Percentiles rank a stretch among this genome's conserved stretches.
Evolutionary conservation across 305 asterid species (phyloP).

Genomic region (Solanum hybrid): DNA sequence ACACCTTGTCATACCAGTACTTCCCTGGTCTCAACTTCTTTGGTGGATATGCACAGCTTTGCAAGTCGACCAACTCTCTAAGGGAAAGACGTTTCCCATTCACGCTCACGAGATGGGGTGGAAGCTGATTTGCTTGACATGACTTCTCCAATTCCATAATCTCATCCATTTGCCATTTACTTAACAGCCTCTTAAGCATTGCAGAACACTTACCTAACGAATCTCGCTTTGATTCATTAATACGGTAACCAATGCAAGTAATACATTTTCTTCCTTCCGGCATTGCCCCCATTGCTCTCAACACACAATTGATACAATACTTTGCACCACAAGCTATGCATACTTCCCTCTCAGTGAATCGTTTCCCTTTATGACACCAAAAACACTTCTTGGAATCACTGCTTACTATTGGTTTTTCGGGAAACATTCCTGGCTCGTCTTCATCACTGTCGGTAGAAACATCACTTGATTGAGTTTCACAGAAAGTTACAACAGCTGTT

Average conservation of each 20-base stretch:
- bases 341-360: conserved; percentile 49
- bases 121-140: conserved; percentile 57
- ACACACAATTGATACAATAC: conserved; percentile 60
- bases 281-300: conserved; percentile 93
- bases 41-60: conserved; percentile 60
- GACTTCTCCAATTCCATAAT: conserved; percentile 43
- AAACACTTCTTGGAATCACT: conserved; percentile 49
- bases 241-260: conserved; percentile 44
- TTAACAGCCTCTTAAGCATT: conserved; percentile 45
- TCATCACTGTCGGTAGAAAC: conserved; percentile 19
- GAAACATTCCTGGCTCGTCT: conserved; percentile 16
- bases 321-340: conserved; percentile 76
- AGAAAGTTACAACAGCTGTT: conserved; percentile 34
- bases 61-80: conserved; percentile 46
- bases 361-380: conserved; percentile 40
- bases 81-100: conserved; percentile 46
- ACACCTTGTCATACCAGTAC: conserved; percentile 81
- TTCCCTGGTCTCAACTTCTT: conserved; percentile 67
- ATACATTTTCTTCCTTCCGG: conserved; percentile 83
- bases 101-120: conserved; percentile 41
- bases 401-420: conserved; percentile 28
- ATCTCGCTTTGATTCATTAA: conserved; percentile 50
- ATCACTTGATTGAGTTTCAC: conserved; percentile 29
- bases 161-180: conserved; percentile 32
- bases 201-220: conserved; percentile 58